Conservation (phyloP, 352 stramenopile genomes). For the Phytophthora europaea region DNA sequence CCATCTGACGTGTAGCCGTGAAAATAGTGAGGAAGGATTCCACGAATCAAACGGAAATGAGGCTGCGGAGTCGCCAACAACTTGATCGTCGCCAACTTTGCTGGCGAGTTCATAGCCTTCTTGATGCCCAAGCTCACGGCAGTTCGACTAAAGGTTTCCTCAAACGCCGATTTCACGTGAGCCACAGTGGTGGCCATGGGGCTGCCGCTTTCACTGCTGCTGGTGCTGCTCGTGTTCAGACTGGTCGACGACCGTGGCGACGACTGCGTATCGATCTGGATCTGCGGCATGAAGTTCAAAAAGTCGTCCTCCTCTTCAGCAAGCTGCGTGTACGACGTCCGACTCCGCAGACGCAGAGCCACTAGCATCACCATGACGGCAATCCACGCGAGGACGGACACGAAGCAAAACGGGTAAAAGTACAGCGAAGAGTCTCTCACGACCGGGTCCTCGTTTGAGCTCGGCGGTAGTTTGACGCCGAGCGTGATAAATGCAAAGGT, state of each 20-base stretch:
- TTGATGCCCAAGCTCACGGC: constrained; percentile 60
- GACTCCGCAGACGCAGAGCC: constrained; percentile 67
- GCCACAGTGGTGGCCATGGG: constrained; percentile 50
- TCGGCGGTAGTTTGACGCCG: constrained; percentile 56
- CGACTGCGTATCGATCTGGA: constrained; percentile 39
- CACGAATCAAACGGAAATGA: constrained; percentile 78
- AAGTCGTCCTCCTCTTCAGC: constrained; percentile 64
- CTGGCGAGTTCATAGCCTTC: constrained; percentile 35
- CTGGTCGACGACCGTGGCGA: constrained; percentile 38
- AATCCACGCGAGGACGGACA: constrained; percentile 79
- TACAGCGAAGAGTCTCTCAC: constrained; percentile 65
- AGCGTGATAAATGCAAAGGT: constrained; percentile 66
- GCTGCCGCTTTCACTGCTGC: constrained; percentile 41
- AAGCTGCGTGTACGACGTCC: constrained; percentile 75
- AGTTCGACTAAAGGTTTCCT: constrained; percentile 67
- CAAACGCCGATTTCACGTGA: constrained; percentile 75
- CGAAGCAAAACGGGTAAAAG: constrained; percentile 83
- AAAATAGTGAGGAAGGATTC: constrained; percentile 80
- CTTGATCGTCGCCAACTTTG: constrained; percentile 43
- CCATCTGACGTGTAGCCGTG: constrained; percentile 79
- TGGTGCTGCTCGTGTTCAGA: constrained; percentile 46
- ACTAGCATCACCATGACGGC: constrained; percentile 75
- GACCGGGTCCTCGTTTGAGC: constrained; percentile 36
- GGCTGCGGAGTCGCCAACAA: constrained; percentile 65
- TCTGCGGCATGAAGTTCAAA: constrained; percentile 56